These are phyloP conservation scores for Torulaspora delbrueckii DNA, from an alignment of 805 yeast species.

Conservation along the genomic window DNA sequence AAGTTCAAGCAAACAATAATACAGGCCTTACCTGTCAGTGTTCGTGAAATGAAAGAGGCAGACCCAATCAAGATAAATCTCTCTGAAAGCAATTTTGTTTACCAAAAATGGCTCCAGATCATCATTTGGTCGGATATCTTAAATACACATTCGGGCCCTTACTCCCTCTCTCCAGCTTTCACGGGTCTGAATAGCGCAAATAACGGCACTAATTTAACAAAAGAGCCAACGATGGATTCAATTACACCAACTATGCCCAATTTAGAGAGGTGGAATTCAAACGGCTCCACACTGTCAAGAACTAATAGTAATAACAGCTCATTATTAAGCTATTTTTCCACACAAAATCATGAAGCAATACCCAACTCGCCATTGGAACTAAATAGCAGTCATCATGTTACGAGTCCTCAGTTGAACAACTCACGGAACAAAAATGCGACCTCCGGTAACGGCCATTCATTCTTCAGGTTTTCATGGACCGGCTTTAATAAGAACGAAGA, in stretches of 20 bases:
- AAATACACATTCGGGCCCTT: slow-evolving; percentile 21
- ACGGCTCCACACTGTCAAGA: slow-evolving; percentile 25
- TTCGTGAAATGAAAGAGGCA: slow-evolving; percentile 7
- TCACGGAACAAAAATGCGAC: slow-evolving; percentile 7
- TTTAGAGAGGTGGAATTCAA: slow-evolving; percentile 31
- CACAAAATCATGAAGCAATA: slow-evolving; percentile 8
- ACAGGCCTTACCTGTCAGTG: slow-evolving; percentile 14
- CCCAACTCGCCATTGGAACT: slow-evolving; percentile 14
- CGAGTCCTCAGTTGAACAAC: slow-evolving; percentile 4
- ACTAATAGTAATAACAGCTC: slow-evolving; percentile 30
- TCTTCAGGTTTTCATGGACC: slow-evolving; percentile 42
- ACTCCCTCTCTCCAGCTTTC: slow-evolving; percentile 10
- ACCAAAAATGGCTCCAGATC: slow-evolving; percentile 24
- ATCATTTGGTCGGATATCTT: slow-evolving; percentile 32
- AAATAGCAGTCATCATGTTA: slow-evolving; percentile 1
- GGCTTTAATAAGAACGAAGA: slow-evolving; percentile 25
- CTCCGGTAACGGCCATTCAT: slow-evolving; percentile 32
- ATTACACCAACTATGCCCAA: slow-evolving; percentile 16
- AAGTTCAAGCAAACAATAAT: slow-evolving; percentile 12
- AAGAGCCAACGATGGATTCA: slow-evolving; percentile 8
- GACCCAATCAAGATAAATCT: slow-evolving; percentile 14
- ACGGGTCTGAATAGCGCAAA: neutral
- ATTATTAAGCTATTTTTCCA: slow-evolving; percentile 17
- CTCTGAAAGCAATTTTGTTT: slow-evolving; percentile 11
- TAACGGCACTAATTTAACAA: slow-evolving; percentile 1